Conservation (phyloP, 306 rosid species). For the Malus sylvestris region DNA sequence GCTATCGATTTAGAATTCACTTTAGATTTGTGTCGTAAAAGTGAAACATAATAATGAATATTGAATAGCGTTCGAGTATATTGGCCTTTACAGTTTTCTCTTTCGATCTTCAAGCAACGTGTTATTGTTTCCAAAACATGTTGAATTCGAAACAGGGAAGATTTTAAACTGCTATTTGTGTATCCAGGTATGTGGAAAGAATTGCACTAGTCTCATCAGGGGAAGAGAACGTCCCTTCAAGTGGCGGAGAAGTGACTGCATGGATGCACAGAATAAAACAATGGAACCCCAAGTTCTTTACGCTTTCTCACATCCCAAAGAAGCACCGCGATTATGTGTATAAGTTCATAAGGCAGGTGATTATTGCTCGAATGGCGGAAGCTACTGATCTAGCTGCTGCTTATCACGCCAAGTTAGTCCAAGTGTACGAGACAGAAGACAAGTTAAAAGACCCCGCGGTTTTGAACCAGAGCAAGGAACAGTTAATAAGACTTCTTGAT, state of each 20-base stretch:
- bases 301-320: slow-evolving; percentile 66
- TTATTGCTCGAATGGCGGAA: slow-evolving; percentile 86
- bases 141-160: background rate
- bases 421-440: slow-evolving; percentile 81
- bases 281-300: slow-evolving; percentile 74
- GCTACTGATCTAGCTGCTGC: slow-evolving; percentile 76
- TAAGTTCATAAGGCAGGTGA: slow-evolving; percentile 66
- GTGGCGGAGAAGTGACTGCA: slow-evolving; percentile 54
- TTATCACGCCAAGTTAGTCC: slow-evolving; percentile 67
- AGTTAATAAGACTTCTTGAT: slow-evolving; percentile 60
- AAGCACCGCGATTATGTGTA: slow-evolving; percentile 56
- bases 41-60: no score
- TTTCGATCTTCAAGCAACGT: background rate
- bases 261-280: slow-evolving; percentile 92
- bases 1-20: background rate
- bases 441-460: slow-evolving; percentile 53
- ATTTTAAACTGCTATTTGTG: slow-evolving; percentile 8
- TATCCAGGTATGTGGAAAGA: slow-evolving; percentile 84
- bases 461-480: slow-evolving; percentile 45
- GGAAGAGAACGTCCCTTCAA: slow-evolving; percentile 27
- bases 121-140: background rate
- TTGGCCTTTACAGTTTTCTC: no score
- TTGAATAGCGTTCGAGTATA: no score
- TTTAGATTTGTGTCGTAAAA: background rate
- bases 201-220: slow-evolving; percentile 72